phyloP scores from a whole-genome alignment of 2,329 filamentous ascomycete genomes.

The Byssochlamys sp. region DNA sequence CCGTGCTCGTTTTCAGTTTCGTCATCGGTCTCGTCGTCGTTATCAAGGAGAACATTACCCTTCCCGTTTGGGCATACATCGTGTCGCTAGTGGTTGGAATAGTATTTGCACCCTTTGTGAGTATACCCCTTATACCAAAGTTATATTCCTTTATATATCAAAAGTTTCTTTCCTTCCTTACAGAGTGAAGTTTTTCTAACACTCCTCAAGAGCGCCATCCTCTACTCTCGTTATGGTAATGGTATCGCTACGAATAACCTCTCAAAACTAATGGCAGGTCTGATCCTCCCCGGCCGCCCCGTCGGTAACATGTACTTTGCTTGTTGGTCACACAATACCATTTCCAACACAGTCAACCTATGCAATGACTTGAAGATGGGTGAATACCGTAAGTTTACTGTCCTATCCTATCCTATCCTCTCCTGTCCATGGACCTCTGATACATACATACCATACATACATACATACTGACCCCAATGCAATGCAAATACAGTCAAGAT shows the following conservation, averaged over 20 bases:
- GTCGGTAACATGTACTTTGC: slow-evolving; percentile 52
- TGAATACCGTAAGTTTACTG: slow-evolving; percentile 41
- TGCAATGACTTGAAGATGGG: slow-evolving; percentile 50
- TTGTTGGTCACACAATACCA: slow-evolving; percentile 51
- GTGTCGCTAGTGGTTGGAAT: slow-evolving; percentile 21
- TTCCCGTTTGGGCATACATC: slow-evolving; percentile 25
- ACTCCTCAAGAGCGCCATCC: slow-evolving; percentile 37
- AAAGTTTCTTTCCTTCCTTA: background rate
- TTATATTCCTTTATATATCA: no score
- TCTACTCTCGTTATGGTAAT: slow-evolving; percentile 46
- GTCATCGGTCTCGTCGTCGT: slow-evolving; percentile 18
- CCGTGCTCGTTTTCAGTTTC: slow-evolving; percentile 20
- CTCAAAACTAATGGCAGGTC: slow-evolving; percentile 48
- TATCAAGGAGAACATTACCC: slow-evolving; percentile 21
- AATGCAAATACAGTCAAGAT: slow-evolving; percentile 4
- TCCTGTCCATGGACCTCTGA: background rate
- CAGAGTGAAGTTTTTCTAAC: slow-evolving; percentile 1
- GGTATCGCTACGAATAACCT: slow-evolving; percentile 52
- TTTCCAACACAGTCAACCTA: slow-evolving; percentile 42
- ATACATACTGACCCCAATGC: background rate
- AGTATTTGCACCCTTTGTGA: slow-evolving; percentile 11
- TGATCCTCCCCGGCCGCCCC: slow-evolving; percentile 43
- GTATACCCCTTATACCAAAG: slow-evolving; percentile 2
- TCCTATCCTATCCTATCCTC: no score
- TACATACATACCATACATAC: no score